Conservation (phyloP, 208 protist genomes). For the Acanthamoeba lenticulata region DNA sequence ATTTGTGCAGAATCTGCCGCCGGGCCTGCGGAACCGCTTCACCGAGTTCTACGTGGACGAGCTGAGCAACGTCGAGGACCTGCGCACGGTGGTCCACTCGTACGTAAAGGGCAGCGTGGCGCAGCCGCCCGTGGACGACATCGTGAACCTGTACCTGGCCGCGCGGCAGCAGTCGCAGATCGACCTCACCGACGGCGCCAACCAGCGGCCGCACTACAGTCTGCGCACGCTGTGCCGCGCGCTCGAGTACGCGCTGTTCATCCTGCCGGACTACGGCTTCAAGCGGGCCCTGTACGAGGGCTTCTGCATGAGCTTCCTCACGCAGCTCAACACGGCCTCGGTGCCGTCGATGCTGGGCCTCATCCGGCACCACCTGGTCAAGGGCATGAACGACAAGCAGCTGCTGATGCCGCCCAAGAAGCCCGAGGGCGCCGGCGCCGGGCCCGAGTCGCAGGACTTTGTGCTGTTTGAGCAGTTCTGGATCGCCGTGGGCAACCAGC, state of each 20-base stretch:
- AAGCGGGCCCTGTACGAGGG: slow-evolving; percentile 92
- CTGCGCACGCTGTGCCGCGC: slow-evolving; percentile 97
- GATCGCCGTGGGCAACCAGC: slow-evolving; percentile 84
- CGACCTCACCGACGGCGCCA: slow-evolving; percentile 93
- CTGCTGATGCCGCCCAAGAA: slow-evolving; percentile 86
- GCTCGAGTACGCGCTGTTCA: slow-evolving; percentile 89
- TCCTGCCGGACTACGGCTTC: slow-evolving; percentile 92
- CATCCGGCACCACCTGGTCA: slow-evolving; percentile 89
- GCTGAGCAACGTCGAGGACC: slow-evolving; percentile 93
- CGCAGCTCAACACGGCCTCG: slow-evolving; percentile 93
- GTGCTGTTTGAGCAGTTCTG: slow-evolving; percentile 96
- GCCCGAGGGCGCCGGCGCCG: slow-evolving; percentile 51
- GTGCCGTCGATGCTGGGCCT: slow-evolving; percentile 90
- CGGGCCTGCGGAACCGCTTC: slow-evolving; percentile 95
- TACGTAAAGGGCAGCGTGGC: slow-evolving; percentile 73
- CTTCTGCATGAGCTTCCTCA: slow-evolving; percentile 94
- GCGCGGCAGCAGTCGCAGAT: slow-evolving; percentile 90
- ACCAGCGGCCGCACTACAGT: slow-evolving; percentile 96
- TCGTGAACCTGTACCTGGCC: slow-evolving; percentile 96
- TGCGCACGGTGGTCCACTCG: slow-evolving; percentile 92
- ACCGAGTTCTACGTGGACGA: slow-evolving; percentile 99
- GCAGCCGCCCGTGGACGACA: slow-evolving; percentile 86
- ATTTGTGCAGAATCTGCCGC: slow-evolving; percentile 86
- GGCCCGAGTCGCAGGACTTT: slow-evolving; percentile 71
- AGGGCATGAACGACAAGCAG: slow-evolving; percentile 86